Evolutionary conservation across 2,329 filamentous ascomycete species (phyloP).

Genomic region (Aspergillaceae sp.): DNA sequence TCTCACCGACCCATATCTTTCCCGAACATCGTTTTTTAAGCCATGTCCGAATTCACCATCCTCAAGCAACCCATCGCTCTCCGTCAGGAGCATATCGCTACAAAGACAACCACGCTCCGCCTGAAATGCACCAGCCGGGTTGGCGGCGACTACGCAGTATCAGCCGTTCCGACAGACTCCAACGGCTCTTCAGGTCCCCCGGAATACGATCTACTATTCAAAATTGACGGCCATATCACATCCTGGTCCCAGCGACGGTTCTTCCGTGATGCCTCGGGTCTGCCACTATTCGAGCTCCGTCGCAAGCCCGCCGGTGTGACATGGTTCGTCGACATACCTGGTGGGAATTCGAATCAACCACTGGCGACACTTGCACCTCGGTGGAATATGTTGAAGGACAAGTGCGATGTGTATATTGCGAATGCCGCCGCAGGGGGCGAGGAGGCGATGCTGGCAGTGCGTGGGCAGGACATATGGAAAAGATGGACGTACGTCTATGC

Average conservation of each 20-base stretch:
- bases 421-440: conserved; percentile 8
- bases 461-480: conserved; percentile 15
- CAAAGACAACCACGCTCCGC: conserved; percentile 1
- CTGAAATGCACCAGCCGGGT: conserved; percentile 2
- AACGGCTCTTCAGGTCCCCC: neutral
- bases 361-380: conserved; percentile 9
- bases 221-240: conserved; percentile 5
- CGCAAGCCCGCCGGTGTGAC: conserved; percentile 11
- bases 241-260: conserved; percentile 7
- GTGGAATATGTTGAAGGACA: conserved; percentile 11
- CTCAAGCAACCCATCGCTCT: conserved; percentile 7
- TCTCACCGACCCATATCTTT: too few species aligned
- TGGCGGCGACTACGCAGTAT: conserved; percentile 3
- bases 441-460: conserved; percentile 7
- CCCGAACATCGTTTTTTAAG: too few species aligned
- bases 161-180: neutral
- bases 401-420: conserved; percentile 9
- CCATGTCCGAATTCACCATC: neutral
- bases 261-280: conserved; percentile 12
- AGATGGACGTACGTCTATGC: conserved; percentile 9
- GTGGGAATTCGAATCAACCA: conserved; percentile 1
- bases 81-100: conserved; percentile 5
- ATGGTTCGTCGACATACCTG: conserved; percentile 13
- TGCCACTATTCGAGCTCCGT: conserved; percentile 14
- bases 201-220: conserved; percentile 3